Percentiles rank a stretch among this genome's conserved stretches.
Evolutionary conservation across 352 stramenopile genomes (phyloP).

Genomic region (Globisporangium echinulatum): DNA sequence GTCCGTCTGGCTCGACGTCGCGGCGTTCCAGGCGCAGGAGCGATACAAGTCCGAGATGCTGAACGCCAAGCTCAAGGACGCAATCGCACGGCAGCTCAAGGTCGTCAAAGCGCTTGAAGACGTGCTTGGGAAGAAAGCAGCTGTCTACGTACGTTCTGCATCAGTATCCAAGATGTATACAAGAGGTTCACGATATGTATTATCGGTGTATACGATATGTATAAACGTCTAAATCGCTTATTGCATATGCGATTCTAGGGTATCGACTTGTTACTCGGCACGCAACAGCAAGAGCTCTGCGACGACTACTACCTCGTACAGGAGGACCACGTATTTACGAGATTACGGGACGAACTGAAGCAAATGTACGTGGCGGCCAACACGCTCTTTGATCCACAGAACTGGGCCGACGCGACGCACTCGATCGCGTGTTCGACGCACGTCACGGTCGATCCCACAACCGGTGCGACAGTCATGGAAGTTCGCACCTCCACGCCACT

Average conservation of each 20-base stretch:
- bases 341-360: constrained; percentile 3
- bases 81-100: constrained; percentile 35
- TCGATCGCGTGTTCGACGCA: constrained; percentile 7
- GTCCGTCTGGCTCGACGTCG: constrained; percentile 36
- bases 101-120: constrained; percentile 29
- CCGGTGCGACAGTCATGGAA: constrained; percentile 5
- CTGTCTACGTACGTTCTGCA: constrained; percentile 11
- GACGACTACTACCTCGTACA: constrained; percentile 5
- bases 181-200: too few relatives aligned
- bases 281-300: constrained; percentile 4
- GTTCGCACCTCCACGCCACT: constrained; percentile 4
- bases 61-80: constrained; percentile 38
- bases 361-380: constrained; percentile 8
- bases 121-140: constrained; percentile 21
- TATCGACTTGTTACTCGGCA: constrained; percentile 3
- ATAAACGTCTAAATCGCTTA: too few relatives aligned
- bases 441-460: background rate
- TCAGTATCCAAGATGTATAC: too few relatives aligned
- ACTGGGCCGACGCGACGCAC: background rate
- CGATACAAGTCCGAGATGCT: constrained; percentile 32
- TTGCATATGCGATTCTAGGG: too few relatives aligned
- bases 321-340: constrained; percentile 3
- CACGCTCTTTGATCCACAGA: constrained; percentile 5
- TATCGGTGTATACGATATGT: too few relatives aligned
- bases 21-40: constrained; percentile 35